Base-by-base conservation (phyloP, 1,139 yeast genomes). In the Blastobotrys illinoisensis region DNA sequence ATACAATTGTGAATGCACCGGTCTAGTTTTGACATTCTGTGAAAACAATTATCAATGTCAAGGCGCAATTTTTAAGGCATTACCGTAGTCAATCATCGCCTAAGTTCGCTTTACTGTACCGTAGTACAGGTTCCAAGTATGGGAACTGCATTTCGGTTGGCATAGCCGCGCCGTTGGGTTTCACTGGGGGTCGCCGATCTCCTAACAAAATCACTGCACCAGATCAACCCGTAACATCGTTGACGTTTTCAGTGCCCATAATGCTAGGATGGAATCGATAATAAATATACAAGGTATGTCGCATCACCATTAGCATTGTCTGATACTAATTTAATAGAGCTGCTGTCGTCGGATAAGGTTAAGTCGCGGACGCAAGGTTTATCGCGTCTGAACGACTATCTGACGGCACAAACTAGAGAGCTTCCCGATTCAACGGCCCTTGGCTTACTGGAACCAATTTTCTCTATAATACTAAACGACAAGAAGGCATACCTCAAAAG, bases 321-420 rank as follows among this genome's bases (percentile, higher is more conserved):
- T n/a, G n/a, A n/a, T 6, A 5, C 48, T 44, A 49, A 45, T 40
- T 26, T 36, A n/a, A 19, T 26, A 58, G 61, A 50, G 9, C 43
- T 36, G 23, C 52, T 59, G 9, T 47, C 52, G 1, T 58, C 61
- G 24, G 56, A 55, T 46, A 54, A 55, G 51, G 46, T 53, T 24
- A 57, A 56, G 53, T 43, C 49, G 16, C 49, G 63, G 28, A 20
- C 50, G 6, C 47, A 47, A 19, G 61, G 56, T 9, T 32, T 50
- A 21, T 36, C 50, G 9, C 51, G 53, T 20, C 51, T 57, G 46
- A 50, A 48, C 11, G 36, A 40, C 16, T 52, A 46, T 16, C 19
- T 57, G 23, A 40, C 32, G 18, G 45, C 44, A n/a, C 46, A 44
- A 23, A 45, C 52, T 32, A 20, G 44, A 28, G 32, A 43, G 11